Conservation (phyloP, 768 basidiomycete species). For the Panaeolus cyanescens region DNA sequence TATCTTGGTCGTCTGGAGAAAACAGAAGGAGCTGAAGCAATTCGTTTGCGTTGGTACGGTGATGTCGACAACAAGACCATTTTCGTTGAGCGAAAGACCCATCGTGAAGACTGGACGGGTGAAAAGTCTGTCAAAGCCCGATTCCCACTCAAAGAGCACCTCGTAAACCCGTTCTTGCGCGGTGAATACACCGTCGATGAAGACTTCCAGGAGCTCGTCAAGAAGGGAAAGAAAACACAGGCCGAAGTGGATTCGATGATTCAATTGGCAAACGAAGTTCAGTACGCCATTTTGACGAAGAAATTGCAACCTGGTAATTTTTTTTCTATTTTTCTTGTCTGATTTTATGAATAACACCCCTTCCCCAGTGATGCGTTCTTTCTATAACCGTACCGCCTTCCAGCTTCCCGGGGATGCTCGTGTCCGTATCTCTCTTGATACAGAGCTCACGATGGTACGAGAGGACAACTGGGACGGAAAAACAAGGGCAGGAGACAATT, state of each 20-base stretch:
- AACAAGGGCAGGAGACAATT: constrained; percentile 80
- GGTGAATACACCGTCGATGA: constrained; percentile 94
- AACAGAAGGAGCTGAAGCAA: constrained; percentile 97
- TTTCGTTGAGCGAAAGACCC: constrained; percentile 87
- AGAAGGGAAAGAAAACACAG: constrained; percentile 91
- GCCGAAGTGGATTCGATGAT: constrained; percentile 93
- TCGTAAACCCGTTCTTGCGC: constrained; percentile 86
- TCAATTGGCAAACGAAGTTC: constrained; percentile 95
- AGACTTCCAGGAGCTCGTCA: constrained; percentile 84
- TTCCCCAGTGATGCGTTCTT: constrained; percentile 84
- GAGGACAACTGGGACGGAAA: constrained; percentile 96
- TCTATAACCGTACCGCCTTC: constrained; percentile 99
- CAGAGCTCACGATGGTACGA: constrained; percentile 89
- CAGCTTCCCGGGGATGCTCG: constrained; percentile 98
- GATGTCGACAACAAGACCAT: constrained; percentile 82
- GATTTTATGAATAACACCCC: background rate
- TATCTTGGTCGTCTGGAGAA: constrained; percentile 98
- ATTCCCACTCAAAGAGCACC: constrained; percentile 92
- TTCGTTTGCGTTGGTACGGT: constrained; percentile 97
- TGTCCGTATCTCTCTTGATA: constrained; percentile 97
- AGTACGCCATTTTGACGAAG: constrained; percentile 85
- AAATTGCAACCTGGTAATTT: constrained; percentile 77
- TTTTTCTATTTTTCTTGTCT: background rate
- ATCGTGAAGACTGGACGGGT: constrained; percentile 99
- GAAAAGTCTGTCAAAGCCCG: constrained; percentile 98